Evolutionary conservation across 2,329 filamentous ascomycete genomes (phyloP), one percentile per base, ranked within the genome.

Genomic region (Trichoderma simmonsii): DNA sequence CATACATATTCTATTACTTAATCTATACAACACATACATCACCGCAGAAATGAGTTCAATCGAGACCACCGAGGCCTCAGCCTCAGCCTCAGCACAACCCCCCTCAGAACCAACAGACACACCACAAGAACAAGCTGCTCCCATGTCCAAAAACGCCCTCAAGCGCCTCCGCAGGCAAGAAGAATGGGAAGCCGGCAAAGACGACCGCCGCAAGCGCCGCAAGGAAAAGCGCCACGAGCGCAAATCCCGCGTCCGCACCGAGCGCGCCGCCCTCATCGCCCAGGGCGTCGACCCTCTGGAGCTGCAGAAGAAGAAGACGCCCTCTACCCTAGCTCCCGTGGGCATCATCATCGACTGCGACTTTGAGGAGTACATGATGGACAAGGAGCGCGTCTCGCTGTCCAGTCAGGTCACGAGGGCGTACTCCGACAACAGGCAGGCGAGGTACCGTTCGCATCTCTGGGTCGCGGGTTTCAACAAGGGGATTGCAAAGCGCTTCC

Each of bases 281-380:
- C 81, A 83, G 62, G 86, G 83, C 56, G 81, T 83, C 32, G 85
- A 85, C 72, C 85, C 82, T 15, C 73, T 77, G 15, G 76, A 80
- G 57, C 69, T 78, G 18, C 75, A 78, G 39, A 80, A 79, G 78
- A 83, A 80, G 73, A 79, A 78, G 61, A 69, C 60, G 24, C 77
- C 77, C 56, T 77, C 82, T 57, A 83, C 85, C 63, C 88, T 90
- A 71, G 87, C 97, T 0, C 94, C 95, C 2, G 84, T 98, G 26
- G 89, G 93, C 0, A 84, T 99, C 75, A 86, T 99, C 72, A 84
- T 99, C 74, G 96, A 99, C 83, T 98, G 95, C 82, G 90, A 93
- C 75, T 99, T 97, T 80, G 95, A 99, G 80, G 86, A 92, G 56
- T 88, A 95, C 78, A 99, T 99, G 96, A 87, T 86, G 65, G 92